These are phyloP conservation scores for Tolypocladium inflatum DNA, from an alignment of 2,329 filamentous ascomycete genomes.

Conservation along the genomic window DNA sequence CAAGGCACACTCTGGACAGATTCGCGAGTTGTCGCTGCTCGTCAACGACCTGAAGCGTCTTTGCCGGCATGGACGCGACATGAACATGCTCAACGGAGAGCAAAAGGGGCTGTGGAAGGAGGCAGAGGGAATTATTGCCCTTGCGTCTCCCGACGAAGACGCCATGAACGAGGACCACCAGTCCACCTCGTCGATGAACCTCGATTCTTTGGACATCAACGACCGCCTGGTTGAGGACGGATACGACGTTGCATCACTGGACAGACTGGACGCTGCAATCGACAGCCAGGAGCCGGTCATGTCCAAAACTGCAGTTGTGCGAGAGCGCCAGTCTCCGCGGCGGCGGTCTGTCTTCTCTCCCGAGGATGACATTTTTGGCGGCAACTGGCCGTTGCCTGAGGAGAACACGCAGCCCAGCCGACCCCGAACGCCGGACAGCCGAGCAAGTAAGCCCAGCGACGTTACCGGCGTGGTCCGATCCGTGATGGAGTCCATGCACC, in stretches of 20 bases:
- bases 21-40: constrained; percentile 69
- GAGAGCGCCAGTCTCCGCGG: constrained; percentile 41
- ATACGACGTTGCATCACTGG: constrained; percentile 35
- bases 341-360: constrained; percentile 55
- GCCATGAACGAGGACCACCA: constrained; percentile 26
- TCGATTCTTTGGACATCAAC: constrained; percentile 30
- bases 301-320: constrained; percentile 42
- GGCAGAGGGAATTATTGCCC: constrained; percentile 76
- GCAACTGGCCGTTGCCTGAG: constrained; percentile 35
- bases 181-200: constrained; percentile 27
- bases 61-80: constrained; percentile 57
- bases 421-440: constrained; percentile 32
- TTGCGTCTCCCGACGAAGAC: constrained; percentile 63
- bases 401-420: constrained; percentile 23
- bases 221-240: constrained; percentile 36
- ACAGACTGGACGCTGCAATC: constrained; percentile 32
- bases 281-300: constrained; percentile 32
- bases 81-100: constrained; percentile 53
- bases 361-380: constrained; percentile 57
- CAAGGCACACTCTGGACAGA: constrained; percentile 73
- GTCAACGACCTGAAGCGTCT: constrained; percentile 78
- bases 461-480: constrained; percentile 45
- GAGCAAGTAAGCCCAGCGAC: constrained; percentile 21
- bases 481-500: constrained; percentile 56
- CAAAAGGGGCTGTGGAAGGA: constrained; percentile 63